Evolutionary conservation across 2,329 filamentous ascomycete genomes (phyloP), one percentile per base, ranked within the genome.

Genomic region (Sphaerulina vaccinii): DNA sequence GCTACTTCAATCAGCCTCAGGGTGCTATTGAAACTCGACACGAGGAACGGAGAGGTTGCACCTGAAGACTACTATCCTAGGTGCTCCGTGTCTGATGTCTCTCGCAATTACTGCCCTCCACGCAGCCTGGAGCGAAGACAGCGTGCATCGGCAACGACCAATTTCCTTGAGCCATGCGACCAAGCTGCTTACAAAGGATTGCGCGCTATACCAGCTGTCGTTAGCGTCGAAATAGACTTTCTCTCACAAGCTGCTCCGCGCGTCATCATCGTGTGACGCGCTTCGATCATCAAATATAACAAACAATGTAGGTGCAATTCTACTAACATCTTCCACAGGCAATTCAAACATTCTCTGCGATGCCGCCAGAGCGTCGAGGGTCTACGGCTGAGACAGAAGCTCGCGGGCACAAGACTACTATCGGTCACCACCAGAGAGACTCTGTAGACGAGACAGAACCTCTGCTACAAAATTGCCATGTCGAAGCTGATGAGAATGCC

Each of bases 401-500:
- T 21, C 45, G 45, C 13, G 45, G 45, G 16, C 36, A 49, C 37
- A 21, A 40, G 16, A 21, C 22, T 13, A 49, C 29, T n/a, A 22
- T 33, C n/a, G 35, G 23, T 15, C 23, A 40, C 18, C 36, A 33
- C 16, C 45, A 41, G 27, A 18, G 36, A 40, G 37, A 36, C 29
- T 15, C 16, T 33, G 24, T 40, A 37, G 36, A 68, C 51, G 73
- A 76, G 58, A 68, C 66, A 45, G 63, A 70, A 41, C 73, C 73
- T 18, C 58, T 76, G 35, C 62, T 76, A 16, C 65, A 65, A 19
- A 27, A 49, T 33, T 41, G 52, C 45, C 62, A 69, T 44, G 61
- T 64, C 43, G 71, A 71, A 49, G 65, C 67, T 10, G 58, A 62
- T 18, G 67, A 70, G 59, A 68, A 62, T 52, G 62, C 58, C 58